Evolutionary conservation across 1,139 yeast genomes (phyloP), one percentile per base, ranked within the genome.

Genomic region (Ashbya aceris): DNA sequence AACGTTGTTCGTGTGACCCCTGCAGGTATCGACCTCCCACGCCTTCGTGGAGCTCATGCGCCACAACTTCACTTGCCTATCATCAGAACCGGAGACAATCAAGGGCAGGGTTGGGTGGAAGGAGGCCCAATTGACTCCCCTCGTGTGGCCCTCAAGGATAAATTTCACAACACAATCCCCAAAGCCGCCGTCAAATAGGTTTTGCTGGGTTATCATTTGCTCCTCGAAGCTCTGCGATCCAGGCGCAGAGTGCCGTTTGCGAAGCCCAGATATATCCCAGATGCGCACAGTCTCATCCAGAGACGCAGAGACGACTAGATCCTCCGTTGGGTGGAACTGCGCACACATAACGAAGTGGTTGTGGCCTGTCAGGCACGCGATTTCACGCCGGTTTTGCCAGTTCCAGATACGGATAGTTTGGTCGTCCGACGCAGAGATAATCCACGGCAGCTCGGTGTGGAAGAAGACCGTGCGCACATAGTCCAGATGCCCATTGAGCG

Each of bases 401-500:
- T 93, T 93, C 99, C 99, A 93, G 54, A 93, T 91, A 61, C 98
- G 76, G 53, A 93, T 87, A 36, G 99, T 93, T 68, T 93, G 98
- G 70, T 93, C 99, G 64, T 93, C 99, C 33, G 96, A 86, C 50
- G 94, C 83, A 17, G 96, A 83, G 49, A 93, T 77, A 58, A 93
- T 83, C 98, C 98, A 93, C 8, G 99, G 99, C 61, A 93, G 73
- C 61, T 89, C 96, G 57, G 80, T 83, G 67, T 93, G 99, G 76
- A 93, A 93, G 51, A 80, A 84, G 35, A 87, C 97, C 8, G 95
- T 84, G 62, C 99, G 77, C 45, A 91, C 85, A 63, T 89, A 93
- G 67, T 93, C 99, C 67, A 91, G 74, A 66, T 93, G 99, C 20
- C 98, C 95, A 49, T 74, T 80, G 57, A 93, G 73, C 7, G 96